phyloP scores from a whole-genome alignment of 75 land plant species.

The Pinus tabuliformis region DNA sequence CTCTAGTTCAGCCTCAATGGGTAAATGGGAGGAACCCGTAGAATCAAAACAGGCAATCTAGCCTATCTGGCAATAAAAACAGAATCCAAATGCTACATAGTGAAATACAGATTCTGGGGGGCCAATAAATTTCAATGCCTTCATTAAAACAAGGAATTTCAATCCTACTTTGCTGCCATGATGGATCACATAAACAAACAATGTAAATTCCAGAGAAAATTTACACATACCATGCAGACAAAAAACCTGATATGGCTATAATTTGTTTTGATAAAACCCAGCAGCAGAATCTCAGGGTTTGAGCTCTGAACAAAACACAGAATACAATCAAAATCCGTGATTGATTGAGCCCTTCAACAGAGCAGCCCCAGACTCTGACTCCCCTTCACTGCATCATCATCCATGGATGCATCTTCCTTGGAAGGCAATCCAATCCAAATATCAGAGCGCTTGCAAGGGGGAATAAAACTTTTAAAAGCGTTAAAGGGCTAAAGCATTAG shows the following conservation, averaged over 20 bases:
- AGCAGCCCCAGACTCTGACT: background rate
- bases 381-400: background rate
- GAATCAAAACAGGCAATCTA: background rate
- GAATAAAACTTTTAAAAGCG: background rate
- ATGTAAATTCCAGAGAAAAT: background rate
- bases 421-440: background rate
- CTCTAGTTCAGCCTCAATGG: background rate
- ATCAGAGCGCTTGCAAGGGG: background rate
- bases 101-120: background rate
- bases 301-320: background rate
- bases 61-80: background rate
- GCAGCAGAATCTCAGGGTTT: background rate
- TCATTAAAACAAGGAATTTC: too few relatives aligned
- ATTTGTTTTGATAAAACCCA: background rate
- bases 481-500: constrained; percentile 4
- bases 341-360: background rate
- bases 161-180: background rate
- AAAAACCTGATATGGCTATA: background rate
- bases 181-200: background rate
- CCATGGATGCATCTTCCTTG: background rate
- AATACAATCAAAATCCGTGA: background rate
- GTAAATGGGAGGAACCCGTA: background rate
- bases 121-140: background rate
- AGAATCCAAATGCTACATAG: background rate
- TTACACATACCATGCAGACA: constrained; percentile 3